phyloP scores from a whole-genome alignment of 78 protist genomes.

The Capsaspora owczarzaki region DNA sequence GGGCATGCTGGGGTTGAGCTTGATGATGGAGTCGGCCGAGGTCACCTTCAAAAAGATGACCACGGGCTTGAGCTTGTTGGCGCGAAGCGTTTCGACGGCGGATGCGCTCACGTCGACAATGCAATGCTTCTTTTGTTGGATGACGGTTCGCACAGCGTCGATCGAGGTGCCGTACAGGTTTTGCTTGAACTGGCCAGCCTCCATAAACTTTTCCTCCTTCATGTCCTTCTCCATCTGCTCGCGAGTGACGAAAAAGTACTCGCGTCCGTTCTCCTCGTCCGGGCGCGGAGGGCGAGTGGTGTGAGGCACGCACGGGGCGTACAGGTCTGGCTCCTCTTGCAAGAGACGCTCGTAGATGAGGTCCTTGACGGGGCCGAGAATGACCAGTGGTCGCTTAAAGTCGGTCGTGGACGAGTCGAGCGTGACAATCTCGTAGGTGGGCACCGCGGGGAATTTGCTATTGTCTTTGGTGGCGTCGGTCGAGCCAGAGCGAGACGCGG shows the following conservation, averaged over 20 bases:
- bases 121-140: not conserved
- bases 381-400: not conserved
- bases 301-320: constrained; percentile 8
- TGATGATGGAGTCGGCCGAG: too few species aligned
- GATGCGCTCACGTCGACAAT: not conserved
- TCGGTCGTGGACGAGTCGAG: not conserved
- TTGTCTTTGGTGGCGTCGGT: too few species aligned
- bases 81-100: not conserved
- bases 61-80: not conserved
- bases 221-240: constrained; percentile 26
- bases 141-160: constrained; percentile 25
- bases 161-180: constrained; percentile 66
- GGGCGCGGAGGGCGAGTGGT: constrained; percentile 66
- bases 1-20: too few species aligned
- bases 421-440: not conserved
- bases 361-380: not conserved
- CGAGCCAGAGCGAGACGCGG: too few species aligned
- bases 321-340: not conserved
- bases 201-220: constrained; percentile 41
- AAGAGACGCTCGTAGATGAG: not conserved
- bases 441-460: not conserved
- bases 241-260: constrained; percentile 42
- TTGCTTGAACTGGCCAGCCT: constrained; percentile 50
- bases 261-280: constrained; percentile 62
- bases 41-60: too few species aligned